These are phyloP conservation scores for Kodamaea neixiangensis DNA, from an alignment of 805 yeast genomes.

Conservation along the genomic window DNA sequence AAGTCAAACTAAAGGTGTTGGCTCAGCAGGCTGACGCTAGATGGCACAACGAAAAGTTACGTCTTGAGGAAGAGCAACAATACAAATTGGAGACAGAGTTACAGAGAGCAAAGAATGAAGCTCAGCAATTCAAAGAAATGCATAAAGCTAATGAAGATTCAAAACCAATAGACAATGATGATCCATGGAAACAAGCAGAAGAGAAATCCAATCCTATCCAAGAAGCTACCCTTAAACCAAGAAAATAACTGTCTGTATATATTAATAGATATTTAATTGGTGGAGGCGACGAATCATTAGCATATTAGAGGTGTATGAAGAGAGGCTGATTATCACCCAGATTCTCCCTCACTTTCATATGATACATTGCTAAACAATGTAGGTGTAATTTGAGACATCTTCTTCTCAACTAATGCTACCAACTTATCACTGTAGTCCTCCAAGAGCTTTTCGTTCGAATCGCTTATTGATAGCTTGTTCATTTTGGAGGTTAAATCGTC, in stretches of 20 bases:
- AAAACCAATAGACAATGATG: neutral
- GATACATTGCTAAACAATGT: neutral
- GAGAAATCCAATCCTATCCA: conserved; percentile 34
- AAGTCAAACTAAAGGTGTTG: conserved; percentile 50
- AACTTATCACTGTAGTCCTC: conserved; percentile 42
- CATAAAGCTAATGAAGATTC: neutral
- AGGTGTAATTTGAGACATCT: conserved; percentile 12
- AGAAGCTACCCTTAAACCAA: conserved; percentile 40
- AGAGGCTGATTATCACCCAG: no score
- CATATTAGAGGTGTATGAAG: no score
- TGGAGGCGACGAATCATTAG: no score
- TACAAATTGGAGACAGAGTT: conserved; percentile 34
- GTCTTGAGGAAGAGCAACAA: conserved; percentile 35
- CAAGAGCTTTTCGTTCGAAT: conserved; percentile 19
- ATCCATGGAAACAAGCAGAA: conserved; percentile 37
- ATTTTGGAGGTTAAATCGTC: conserved; percentile 1
- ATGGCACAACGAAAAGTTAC: conserved; percentile 38
- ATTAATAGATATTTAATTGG: neutral
- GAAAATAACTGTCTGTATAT: conserved; percentile 18
- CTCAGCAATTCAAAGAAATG: conserved; percentile 10
- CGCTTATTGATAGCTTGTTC: neutral
- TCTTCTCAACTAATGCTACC: conserved; percentile 29
- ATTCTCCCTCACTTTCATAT: conserved; percentile 3
- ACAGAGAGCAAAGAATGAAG: conserved; percentile 24
- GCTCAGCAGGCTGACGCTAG: conserved; percentile 49